Evolutionary conservation across 805 yeast genomes (phyloP).

Genomic region (Sungouiozyma ichnusensis): DNA sequence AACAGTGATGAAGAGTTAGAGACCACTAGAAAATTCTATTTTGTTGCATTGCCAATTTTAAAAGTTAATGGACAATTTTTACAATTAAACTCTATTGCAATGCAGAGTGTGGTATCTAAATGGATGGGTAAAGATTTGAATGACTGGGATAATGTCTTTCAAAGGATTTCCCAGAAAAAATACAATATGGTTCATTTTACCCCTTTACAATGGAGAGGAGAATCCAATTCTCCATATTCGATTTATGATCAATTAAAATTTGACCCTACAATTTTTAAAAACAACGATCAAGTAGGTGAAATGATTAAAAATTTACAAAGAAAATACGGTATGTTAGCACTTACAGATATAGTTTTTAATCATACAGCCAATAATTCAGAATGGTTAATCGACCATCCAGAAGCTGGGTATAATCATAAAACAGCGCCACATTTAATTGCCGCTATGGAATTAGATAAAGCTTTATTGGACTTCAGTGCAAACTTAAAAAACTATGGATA

Average conservation of each 20-base stretch:
- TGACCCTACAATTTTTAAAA: constrained; percentile 55
- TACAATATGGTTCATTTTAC: constrained; percentile 96
- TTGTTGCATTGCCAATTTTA: constrained; percentile 73
- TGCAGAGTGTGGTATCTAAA: constrained; percentile 82
- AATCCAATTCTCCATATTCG: constrained; percentile 86
- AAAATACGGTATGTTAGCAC: constrained; percentile 53
- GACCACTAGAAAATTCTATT: constrained; percentile 53
- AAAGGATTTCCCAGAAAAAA: constrained; percentile 56
- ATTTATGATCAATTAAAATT: constrained; percentile 75
- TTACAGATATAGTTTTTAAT: constrained; percentile 89
- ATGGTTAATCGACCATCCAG: constrained; percentile 84
- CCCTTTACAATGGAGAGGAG: constrained; percentile 84
- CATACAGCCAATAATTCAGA: constrained; percentile 87
- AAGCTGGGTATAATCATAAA: constrained; percentile 71
- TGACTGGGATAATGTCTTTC: constrained; percentile 59
- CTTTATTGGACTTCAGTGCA: constrained; percentile 55
- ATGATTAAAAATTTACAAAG: constrained; percentile 42
- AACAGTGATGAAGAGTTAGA: constrained; percentile 27
- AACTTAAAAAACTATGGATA: constrained; percentile 47
- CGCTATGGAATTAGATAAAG: constrained; percentile 74
- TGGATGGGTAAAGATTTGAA: constrained; percentile 78
- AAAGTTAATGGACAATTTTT: constrained; percentile 43
- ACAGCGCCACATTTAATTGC: constrained; percentile 85
- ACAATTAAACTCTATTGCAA: constrained; percentile 66
- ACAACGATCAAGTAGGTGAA: constrained; percentile 41